Conservation (phyloP, 805 yeast species). For the Saccharomycopsis malanga region DNA sequence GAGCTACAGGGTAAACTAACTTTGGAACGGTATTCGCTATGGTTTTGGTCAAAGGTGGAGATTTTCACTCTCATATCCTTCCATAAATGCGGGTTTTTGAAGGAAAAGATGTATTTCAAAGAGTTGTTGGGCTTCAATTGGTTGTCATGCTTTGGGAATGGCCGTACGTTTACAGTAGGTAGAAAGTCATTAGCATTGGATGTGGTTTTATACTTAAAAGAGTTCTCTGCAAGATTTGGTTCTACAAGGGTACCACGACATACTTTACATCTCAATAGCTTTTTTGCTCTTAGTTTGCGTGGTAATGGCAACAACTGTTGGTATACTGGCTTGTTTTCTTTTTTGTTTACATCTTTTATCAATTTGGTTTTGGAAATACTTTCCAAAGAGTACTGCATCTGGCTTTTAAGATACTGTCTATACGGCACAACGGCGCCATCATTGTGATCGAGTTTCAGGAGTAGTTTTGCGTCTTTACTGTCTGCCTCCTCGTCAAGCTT, state of each 20-base stretch:
- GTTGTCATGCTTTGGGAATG: constrained; percentile 1
- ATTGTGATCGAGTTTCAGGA: background rate
- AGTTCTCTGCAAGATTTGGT: constrained; percentile 20
- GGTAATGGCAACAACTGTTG: constrained; percentile 22
- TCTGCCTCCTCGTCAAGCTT: constrained; percentile 19
- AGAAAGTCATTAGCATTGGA: constrained; percentile 23
- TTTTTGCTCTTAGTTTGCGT: constrained; percentile 22
- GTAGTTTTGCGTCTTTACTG: background rate
- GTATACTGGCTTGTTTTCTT: background rate
- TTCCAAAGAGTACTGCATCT: constrained; percentile 12
- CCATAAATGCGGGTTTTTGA: constrained; percentile 8
- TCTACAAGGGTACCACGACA: constrained; percentile 23
- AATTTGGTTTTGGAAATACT: constrained; percentile 25
- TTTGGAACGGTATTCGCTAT: constrained; percentile 8
- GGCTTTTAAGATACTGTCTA: constrained; percentile 9
- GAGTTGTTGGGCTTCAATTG: background rate
- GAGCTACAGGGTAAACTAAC: constrained; percentile 16
- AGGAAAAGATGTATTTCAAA: background rate
- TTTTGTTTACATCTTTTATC: constrained; percentile 9
- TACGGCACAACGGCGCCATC: constrained; percentile 2
- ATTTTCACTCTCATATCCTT: constrained; percentile 10
- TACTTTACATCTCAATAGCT: constrained; percentile 23
- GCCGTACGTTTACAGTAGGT: constrained; percentile 23
- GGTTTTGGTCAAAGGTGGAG: constrained; percentile 14
- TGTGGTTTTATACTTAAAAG: constrained; percentile 22